A percentile compares a stretch with the other conserved stretches of the same genome.
Evolutionary conservation across 2,329 filamentous ascomycete genomes (phyloP).

Genomic region (Torrubiellomyces zombiae): DNA sequence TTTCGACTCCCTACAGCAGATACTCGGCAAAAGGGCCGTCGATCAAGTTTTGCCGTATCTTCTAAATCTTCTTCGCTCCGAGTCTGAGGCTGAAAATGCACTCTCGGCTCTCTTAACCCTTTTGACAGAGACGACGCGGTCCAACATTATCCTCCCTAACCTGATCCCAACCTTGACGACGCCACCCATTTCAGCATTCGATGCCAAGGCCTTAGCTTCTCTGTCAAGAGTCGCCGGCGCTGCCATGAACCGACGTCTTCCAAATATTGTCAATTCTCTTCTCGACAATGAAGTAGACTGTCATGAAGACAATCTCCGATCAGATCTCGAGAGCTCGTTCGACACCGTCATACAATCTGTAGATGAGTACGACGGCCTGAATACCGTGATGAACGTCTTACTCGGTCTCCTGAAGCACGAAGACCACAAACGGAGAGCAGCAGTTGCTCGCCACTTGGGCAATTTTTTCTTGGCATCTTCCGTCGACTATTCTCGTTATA

Average conservation of each 20-base stretch:
- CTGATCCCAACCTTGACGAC: conserved; percentile 85
- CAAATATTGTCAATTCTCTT: conserved; percentile 79
- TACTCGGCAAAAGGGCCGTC: conserved; percentile 83
- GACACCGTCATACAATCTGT: conserved; percentile 83
- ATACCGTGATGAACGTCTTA: conserved; percentile 89
- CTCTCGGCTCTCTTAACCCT: conserved; percentile 83
- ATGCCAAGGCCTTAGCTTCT: conserved; percentile 84
- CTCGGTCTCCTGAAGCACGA: conserved; percentile 79
- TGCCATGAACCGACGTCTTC: conserved; percentile 79
- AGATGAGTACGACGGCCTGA: conserved; percentile 90
- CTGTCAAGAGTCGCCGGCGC: conserved; percentile 79
- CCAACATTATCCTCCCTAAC: conserved; percentile 92
- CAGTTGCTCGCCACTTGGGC: conserved; percentile 62
- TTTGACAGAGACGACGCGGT: conserved; percentile 81
- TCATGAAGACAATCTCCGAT: conserved; percentile 54
- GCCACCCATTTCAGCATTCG: conserved; percentile 83
- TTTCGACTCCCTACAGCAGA: conserved; percentile 86
- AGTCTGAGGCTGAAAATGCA: conserved; percentile 80
- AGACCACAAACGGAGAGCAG: conserved; percentile 69
- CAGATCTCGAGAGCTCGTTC: conserved; percentile 65
- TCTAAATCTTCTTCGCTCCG: conserved; percentile 71
- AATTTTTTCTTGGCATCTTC: conserved; percentile 70
- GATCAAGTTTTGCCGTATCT: conserved; percentile 91
- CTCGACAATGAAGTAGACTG: conserved; percentile 80
- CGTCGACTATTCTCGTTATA: conserved; percentile 88